These are phyloP conservation scores for Trametes gibbosa DNA, from an alignment of 768 basidiomycete species.

Conservation along the genomic window DNA sequence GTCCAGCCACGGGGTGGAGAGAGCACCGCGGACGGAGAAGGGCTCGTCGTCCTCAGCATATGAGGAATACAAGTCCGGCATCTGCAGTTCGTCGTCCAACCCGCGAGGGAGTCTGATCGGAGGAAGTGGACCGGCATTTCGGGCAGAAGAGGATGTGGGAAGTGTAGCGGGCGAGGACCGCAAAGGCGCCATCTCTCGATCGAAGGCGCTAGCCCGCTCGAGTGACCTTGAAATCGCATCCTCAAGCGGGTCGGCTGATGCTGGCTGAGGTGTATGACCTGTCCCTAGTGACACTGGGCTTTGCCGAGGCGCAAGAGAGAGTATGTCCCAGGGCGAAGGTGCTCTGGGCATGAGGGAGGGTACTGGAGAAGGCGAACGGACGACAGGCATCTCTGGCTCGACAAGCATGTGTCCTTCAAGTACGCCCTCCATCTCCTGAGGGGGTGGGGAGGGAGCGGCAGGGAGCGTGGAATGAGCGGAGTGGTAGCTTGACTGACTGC, in stretches of 20 bases:
- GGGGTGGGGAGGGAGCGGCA: background rate
- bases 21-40: background rate
- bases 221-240: constrained; percentile 1
- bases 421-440: background rate
- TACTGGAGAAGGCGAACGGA: background rate
- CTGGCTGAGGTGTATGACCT: background rate
- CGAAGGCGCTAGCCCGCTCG: constrained; percentile 12
- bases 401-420: constrained; percentile 6
- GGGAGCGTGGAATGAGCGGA: constrained; percentile 12
- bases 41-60: background rate
- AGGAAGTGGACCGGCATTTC: background rate
- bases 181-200: constrained; percentile 14
- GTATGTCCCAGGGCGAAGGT: background rate
- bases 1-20: background rate
- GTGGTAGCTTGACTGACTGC: constrained; percentile 15
- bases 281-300: background rate
- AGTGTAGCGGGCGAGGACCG: constrained; percentile 8
- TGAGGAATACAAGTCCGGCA: background rate
- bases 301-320: background rate
- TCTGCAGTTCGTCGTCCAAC: background rate
- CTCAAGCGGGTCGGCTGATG: background rate
- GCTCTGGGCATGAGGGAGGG: background rate
- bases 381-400: background rate
- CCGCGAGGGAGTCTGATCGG: background rate
- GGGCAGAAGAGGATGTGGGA: background rate